These are phyloP conservation scores for Pyrenophora tritici-repentis DNA, from an alignment of 2,329 filamentous ascomycete genomes.

Conservation along the genomic window DNA sequence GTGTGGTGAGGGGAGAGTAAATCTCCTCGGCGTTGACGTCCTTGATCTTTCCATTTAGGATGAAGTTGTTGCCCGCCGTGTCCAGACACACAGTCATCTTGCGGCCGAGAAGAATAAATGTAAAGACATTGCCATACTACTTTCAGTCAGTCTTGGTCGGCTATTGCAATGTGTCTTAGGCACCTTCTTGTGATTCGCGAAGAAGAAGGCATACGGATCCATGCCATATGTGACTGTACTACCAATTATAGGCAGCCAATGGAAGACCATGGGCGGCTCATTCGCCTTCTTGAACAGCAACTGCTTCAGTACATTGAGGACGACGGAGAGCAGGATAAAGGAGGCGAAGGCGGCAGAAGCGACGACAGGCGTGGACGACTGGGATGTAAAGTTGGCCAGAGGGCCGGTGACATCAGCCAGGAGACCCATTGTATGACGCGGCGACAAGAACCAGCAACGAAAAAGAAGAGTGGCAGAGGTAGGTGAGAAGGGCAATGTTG, in stretches of 20 bases:
- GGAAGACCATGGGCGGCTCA: conserved; percentile 65
- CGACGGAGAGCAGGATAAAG: conserved; percentile 62
- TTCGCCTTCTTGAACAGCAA: conserved; percentile 80
- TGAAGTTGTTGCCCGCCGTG: conserved; percentile 84
- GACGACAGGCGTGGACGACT: conserved; percentile 51
- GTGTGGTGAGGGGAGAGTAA: conserved; percentile 74
- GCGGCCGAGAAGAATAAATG: conserved; percentile 84
- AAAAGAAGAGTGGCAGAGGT: not conserved
- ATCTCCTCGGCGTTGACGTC: conserved; percentile 91
- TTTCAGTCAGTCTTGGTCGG: conserved; percentile 24
- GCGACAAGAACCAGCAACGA: conserved; percentile 6
- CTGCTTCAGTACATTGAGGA: conserved; percentile 81
- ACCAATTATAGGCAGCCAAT: conserved; percentile 74
- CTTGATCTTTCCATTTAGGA: conserved; percentile 86
- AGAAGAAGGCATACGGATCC: conserved; percentile 88
- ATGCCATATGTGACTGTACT: conserved; percentile 95
- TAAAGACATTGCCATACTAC: conserved; percentile 87
- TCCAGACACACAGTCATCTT: conserved; percentile 87
- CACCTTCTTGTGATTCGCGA: conserved; percentile 73
- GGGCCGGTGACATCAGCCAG: conserved; percentile 55
- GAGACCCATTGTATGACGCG: conserved; percentile 55
- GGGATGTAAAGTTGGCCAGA: conserved; percentile 53
- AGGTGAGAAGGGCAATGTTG: conserved; percentile 15
- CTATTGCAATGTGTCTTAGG: conserved; percentile 16
- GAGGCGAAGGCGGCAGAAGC: conserved; percentile 51